Evolutionary conservation across 1,139 yeast genomes (phyloP), one percentile per base, ranked within the genome.

Genomic region (Suhomyces bribrorum): DNA sequence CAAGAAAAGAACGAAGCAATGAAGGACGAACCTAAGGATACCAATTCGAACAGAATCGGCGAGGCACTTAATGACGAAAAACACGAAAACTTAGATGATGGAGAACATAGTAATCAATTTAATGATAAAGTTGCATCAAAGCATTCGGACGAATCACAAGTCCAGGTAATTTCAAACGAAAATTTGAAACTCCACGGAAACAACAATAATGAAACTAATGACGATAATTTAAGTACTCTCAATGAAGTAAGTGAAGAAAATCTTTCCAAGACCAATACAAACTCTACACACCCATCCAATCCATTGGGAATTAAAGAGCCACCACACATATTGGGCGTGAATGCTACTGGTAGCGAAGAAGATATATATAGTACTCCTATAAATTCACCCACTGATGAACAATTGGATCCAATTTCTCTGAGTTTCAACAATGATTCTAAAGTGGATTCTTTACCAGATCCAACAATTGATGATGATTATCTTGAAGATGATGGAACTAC

Each of bases 391-490:
- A 20, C 31, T 9, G 14, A 23, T 2, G 38, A 34, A 11, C 11
- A 8, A 5, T 7, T 15, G 5, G 17, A 7, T 8, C 23, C 14
- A 17, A 14, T 23, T 8, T 12, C 3, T 7, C 5, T 7, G 5
- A 20, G 7, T 5, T 31, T 18, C 20, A 32, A 32, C 26, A 40
- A 38, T 25, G 38, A 44, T 17, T 29, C 47, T 5, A 38, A 31
- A 8, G 48, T 30, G 16, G 44, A 48, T 17, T 17, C 36, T 15
- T 38, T 48, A 5, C 54, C 54, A 5, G 54, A 50, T 5, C 54
- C 54, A 4, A 48, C 48, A 8, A 48, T 49, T 11, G 49, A 44
- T 28, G 38, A 39, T 20, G 38, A 35, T 15, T 15, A 14, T 33
- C 11, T 28, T 30, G 14, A 35, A 35, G 27, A n/a, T n/a, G n/a